A percentile compares a stretch with the other conserved stretches of the same genome.
phyloP scores from a whole-genome alignment of 2,329 filamentous ascomycete species.

The Stagonosporopsis cucurbitacearum region DNA sequence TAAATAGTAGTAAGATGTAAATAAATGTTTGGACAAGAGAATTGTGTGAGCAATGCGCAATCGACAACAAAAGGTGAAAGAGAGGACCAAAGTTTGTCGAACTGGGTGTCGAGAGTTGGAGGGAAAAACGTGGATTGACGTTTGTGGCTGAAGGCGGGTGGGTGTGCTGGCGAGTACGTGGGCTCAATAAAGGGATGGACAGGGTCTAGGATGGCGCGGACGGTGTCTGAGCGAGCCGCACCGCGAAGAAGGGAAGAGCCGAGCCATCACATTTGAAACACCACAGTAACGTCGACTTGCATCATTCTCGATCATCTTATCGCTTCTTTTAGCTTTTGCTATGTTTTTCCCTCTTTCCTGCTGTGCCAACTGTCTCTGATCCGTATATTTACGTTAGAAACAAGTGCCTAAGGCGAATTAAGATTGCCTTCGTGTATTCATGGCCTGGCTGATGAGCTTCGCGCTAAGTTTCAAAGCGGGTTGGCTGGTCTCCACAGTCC shows the following conservation, averaged over 20 bases:
- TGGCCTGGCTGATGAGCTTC: not conserved
- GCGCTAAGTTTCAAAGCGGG: not conserved
- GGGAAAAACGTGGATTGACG: slow-evolving; percentile 11
- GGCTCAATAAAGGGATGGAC: slow-evolving; percentile 21
- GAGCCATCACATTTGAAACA: slow-evolving; percentile 16
- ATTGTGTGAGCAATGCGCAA: slow-evolving; percentile 6
- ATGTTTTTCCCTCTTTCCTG: not conserved
- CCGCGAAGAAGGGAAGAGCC: slow-evolving; percentile 17
- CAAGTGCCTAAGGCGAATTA: not conserved
- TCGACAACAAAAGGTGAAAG: not conserved
- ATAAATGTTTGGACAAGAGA: slow-evolving; percentile 5
- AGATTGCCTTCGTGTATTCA: not conserved
- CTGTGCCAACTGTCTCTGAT: slow-evolving; percentile 1
- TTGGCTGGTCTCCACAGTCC: slow-evolving; percentile 2
- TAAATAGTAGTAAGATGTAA: slow-evolving; percentile 11
- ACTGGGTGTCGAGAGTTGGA: slow-evolving; percentile 1
- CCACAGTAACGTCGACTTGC: slow-evolving; percentile 12
- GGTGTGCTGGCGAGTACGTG: slow-evolving; percentile 19
- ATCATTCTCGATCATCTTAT: slow-evolving; percentile 6
- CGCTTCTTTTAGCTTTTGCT: not conserved
- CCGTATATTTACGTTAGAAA: not conserved
- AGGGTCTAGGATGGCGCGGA: slow-evolving; percentile 22
- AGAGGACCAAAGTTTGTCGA: slow-evolving; percentile 6
- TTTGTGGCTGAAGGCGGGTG: slow-evolving; percentile 18
- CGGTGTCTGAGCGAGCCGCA: slow-evolving; percentile 7